Conservation (phyloP, 345 rosid species). For the Eucalyptus polybractea region DNA sequence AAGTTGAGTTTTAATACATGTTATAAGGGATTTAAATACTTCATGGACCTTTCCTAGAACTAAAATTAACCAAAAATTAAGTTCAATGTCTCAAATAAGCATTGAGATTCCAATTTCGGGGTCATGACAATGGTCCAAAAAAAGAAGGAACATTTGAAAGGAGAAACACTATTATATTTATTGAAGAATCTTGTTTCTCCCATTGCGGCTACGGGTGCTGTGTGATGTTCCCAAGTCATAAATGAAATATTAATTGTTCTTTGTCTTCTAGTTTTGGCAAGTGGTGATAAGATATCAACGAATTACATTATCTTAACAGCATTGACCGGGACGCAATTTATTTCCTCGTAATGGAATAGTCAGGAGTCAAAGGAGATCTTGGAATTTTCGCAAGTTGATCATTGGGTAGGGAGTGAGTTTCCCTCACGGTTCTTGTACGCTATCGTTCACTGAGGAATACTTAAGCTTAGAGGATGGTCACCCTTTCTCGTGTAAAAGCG, state of each 20-base stretch:
- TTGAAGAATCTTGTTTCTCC: neutral
- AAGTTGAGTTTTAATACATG: neutral
- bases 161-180: neutral
- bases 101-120: neutral
- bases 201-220: neutral
- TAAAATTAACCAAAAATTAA: neutral
- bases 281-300: too few species aligned
- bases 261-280: neutral
- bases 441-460: too few species aligned
- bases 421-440: neutral
- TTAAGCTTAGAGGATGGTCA: too few species aligned
- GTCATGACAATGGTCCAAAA: neutral
- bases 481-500: too few species aligned
- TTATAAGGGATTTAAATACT: neutral
- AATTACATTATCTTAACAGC: too few species aligned
- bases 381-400: too few species aligned
- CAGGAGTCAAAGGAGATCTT: too few species aligned
- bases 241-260: neutral
- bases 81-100: neutral
- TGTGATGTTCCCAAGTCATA: neutral
- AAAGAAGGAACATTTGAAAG: neutral
- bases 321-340: too few species aligned
- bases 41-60: neutral
- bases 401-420: too few species aligned
- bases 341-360: too few species aligned